Percentiles rank a stretch among this genome's conserved stretches.
phyloP scores from a whole-genome alignment of 228 moss, liverwort and hornwort species.

The Sphagnum fallax region DNA sequence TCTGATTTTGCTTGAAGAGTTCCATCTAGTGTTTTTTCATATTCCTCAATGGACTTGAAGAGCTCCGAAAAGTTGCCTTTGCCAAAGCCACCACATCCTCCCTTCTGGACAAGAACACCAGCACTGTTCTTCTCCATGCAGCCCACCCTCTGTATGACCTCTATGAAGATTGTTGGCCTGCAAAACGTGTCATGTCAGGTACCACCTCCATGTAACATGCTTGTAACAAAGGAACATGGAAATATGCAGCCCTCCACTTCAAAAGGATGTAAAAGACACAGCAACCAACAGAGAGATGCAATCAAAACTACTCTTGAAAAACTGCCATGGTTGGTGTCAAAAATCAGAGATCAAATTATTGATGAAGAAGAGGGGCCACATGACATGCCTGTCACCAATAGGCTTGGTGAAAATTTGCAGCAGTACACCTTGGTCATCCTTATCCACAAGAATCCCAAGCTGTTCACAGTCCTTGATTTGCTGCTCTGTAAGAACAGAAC shows the following conservation, averaged over 20 bases:
- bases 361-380: neutral
- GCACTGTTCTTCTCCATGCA: constrained; percentile 67
- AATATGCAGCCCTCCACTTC: no score
- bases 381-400: constrained; percentile 70
- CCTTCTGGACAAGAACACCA: constrained; percentile 60
- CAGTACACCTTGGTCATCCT: constrained; percentile 92
- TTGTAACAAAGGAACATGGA: no score
- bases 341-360: no score
- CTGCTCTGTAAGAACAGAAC: constrained; percentile 44
- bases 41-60: constrained; percentile 98
- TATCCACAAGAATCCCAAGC: constrained; percentile 92
- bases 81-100: constrained; percentile 98
- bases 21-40: constrained; percentile 91
- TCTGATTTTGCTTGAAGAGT: constrained; percentile 18
- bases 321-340: no score
- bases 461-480: constrained; percentile 85
- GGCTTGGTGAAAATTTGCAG: constrained; percentile 97
- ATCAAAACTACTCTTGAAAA: no score
- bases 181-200: neutral
- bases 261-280: no score
- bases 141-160: constrained; percentile 92
- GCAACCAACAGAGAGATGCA: no score
- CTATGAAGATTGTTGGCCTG: constrained; percentile 92
- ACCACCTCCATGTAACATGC: no score
- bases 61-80: constrained; percentile 97